Conservation (phyloP, 768 basidiomycete genomes). For the Leccinum disarticulatum region DNA sequence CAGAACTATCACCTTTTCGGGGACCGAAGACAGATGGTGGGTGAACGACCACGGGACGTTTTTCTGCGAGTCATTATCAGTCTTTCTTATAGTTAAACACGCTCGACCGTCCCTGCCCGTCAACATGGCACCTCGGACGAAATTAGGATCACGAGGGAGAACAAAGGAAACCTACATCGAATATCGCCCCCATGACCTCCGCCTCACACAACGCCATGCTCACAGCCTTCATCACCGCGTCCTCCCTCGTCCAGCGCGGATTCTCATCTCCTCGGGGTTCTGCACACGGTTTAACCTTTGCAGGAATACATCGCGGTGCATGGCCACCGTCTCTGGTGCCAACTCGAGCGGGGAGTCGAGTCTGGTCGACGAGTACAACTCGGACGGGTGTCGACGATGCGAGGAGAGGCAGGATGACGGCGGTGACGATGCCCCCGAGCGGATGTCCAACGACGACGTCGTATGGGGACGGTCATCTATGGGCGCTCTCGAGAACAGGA, state of each 20-base stretch:
- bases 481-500: constrained; percentile 1
- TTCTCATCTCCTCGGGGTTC: background rate
- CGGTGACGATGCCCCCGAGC: background rate
- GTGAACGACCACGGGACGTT: constrained; percentile 24
- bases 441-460: background rate
- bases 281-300: background rate
- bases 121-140: no score
- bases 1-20: constrained; percentile 13
- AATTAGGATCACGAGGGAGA: background rate
- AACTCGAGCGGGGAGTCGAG: background rate
- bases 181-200: background rate
- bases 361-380: background rate
- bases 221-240: background rate
- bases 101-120: no score
- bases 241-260: background rate
- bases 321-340: background rate
- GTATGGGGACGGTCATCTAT: background rate
- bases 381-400: background rate
- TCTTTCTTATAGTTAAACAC: no score
- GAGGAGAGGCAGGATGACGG: background rate
- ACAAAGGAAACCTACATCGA: background rate
- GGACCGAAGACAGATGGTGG: constrained; percentile 1
- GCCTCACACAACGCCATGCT: background rate
- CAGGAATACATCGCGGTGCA: background rate
- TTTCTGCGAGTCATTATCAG: constrained; percentile 13